A percentile compares a stretch with the other conserved stretches of the same genome.
Conservation (phyloP, 176 grass and related monocot genomes). For the Raddia guianensis region DNA sequence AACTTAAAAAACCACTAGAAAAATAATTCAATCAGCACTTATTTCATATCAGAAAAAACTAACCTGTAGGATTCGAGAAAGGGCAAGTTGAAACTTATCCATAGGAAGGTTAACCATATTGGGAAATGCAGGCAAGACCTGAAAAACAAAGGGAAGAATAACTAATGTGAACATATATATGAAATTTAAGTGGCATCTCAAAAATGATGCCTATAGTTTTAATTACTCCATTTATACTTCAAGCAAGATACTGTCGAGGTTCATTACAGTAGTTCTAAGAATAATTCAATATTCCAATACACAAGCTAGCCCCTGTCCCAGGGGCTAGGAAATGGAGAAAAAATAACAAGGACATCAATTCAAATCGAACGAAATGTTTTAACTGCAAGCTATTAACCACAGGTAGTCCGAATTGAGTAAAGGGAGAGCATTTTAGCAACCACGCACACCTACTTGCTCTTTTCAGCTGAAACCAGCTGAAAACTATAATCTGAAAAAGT, state of each 20-base stretch:
- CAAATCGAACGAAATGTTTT: not conserved
- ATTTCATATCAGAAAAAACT: constrained; percentile 37
- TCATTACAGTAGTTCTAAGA: not conserved
- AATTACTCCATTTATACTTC: constrained; percentile 9
- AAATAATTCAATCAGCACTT: not conserved
- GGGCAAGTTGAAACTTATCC: constrained; percentile 82
- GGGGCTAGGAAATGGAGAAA: not conserved
- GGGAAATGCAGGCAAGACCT: constrained; percentile 78
- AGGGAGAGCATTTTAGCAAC: constrained; percentile 10
- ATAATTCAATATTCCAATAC: constrained; percentile 18
- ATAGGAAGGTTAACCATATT: constrained; percentile 74
- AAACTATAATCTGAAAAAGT: too few relatives aligned
- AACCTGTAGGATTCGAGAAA: constrained; percentile 86
- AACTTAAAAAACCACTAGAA: constrained; percentile 16
- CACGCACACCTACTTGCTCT: not conserved
- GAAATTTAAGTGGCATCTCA: constrained; percentile 22
- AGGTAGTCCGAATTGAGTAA: constrained; percentile 22
- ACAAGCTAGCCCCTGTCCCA: not conserved
- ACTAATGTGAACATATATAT: constrained; percentile 32
- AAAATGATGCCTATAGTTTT: constrained; percentile 18
- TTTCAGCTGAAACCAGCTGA: too few relatives aligned
- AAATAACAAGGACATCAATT: not conserved
- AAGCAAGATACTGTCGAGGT: constrained; percentile 26
- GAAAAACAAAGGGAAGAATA: constrained; percentile 45
- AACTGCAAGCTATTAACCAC: not conserved